Base-by-base conservation (phyloP, 495 filamentous ascomycete species). In the Astrothelium subdiscretum region DNA sequence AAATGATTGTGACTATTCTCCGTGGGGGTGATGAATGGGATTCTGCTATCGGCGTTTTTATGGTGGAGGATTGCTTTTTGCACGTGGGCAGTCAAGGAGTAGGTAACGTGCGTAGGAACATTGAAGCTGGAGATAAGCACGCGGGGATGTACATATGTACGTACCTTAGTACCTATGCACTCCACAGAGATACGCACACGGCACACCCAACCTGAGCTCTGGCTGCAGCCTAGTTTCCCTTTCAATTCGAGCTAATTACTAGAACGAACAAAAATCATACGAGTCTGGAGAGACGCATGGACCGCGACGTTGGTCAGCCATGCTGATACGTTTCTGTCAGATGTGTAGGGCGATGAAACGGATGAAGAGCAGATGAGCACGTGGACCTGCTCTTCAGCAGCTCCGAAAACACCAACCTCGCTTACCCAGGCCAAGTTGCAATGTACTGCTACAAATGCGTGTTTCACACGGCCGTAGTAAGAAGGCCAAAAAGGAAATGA, bases 391-490 rank as follows among this genome's bases (percentile, higher is more conserved):
- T 38, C 35, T n/a, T 18, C 3, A 48, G 18, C 13, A 3, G 42
- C 42, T 3, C 20, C 20, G 42, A n/a, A 54, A 54, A 54, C 48
- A 29, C 48, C 48, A 54, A 54, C 48, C 26, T 54, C 24, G 48
- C 48, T 29, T 54, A 26, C n/a, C 48, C 6, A 29, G 8, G 3
- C 3, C 42, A 8, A 3, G 42, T 48, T 48, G 42, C 20, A 54
- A 54, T 54, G 48, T 54, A 54, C 48, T 54, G 48, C 48, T 54
- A 54, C 48, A 54, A 54, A 54, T 26, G 24, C 48, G 26, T 20
- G 24, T 54, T 54, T 29, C 48, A 54, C 20, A 20, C 11, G 24
- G 6, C 15, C n/a, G n/a, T 48, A 22, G 11, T n/a, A n/a, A 48
- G 43, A 20, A 5, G 20, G 43, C 5, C 43, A n/a, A 48, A 22